phyloP scores from a whole-genome alignment of 768 basidiomycete species.

The Rhodotorula taiwanensis region DNA sequence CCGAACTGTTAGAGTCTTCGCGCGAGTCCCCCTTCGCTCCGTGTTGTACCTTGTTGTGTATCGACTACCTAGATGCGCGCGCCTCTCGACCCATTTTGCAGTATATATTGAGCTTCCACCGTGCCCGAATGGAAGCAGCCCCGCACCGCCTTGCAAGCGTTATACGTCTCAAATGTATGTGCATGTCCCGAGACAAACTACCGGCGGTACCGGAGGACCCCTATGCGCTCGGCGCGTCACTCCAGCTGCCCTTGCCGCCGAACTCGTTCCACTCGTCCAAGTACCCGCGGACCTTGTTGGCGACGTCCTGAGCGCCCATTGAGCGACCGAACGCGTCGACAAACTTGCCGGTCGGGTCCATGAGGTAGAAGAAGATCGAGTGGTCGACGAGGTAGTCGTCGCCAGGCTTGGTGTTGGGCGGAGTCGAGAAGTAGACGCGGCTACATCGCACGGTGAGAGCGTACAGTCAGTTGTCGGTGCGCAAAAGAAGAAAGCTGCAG shows the following conservation, averaged over 20 bases:
- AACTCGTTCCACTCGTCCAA: conserved; percentile 45
- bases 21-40: not conserved
- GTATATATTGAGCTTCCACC: no score
- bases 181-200: no score
- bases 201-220: no score
- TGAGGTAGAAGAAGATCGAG: conserved; percentile 68
- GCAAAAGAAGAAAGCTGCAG: not conserved
- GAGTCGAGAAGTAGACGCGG: conserved; percentile 96
- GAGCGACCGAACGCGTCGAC: conserved; percentile 94
- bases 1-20: conserved; percentile 8
- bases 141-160: no score
- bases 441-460: not conserved
- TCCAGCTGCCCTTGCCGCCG: conserved; percentile 23
- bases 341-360: conserved; percentile 90
- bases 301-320: conserved; percentile 61
- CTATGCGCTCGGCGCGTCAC: not conserved
- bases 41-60: not conserved
- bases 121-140: no score
- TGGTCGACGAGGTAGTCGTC: conserved; percentile 95
- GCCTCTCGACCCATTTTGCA: no score
- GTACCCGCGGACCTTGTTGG: conserved; percentile 45
- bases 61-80: not conserved
- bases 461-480: not conserved
- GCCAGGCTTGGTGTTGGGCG: conserved; percentile 59
- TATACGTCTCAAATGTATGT: no score